Conservation (phyloP, 257 asterid genomes). For the Scutellaria galericulata region DNA sequence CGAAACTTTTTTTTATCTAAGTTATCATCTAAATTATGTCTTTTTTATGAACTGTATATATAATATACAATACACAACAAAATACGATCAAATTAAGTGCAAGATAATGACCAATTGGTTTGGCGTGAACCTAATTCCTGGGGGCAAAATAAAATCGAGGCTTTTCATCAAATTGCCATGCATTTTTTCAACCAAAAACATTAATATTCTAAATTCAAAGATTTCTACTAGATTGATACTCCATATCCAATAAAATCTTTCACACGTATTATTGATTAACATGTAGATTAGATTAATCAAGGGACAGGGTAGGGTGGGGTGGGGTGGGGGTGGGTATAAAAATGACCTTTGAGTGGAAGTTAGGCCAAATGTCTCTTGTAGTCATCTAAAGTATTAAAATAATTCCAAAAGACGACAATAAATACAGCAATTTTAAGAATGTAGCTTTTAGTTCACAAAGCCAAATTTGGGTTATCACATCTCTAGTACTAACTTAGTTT, state of each 20-base stretch:
- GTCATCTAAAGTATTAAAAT: constrained; percentile 3
- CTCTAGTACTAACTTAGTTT: constrained; percentile 29
- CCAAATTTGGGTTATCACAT: constrained; percentile 36
- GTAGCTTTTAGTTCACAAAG: constrained; percentile 23
- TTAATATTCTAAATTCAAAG: constrained; percentile 20
- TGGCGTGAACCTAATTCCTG: background rate
- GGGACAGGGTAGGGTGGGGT: background rate
- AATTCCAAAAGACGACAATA: background rate
- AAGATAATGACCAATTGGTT: background rate
- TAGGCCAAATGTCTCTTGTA: constrained; percentile 45
- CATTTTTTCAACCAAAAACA: background rate
- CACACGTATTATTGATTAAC: background rate
- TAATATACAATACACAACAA: too few species aligned
- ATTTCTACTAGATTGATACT: constrained; percentile 13
- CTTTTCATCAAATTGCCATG: background rate
- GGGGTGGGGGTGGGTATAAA: background rate
- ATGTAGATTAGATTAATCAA: constrained; percentile 13
- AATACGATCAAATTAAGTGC: too few species aligned
- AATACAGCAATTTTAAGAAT: constrained; percentile 28
- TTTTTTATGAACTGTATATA: too few species aligned
- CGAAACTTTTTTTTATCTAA: too few species aligned
- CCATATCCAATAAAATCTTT: background rate
- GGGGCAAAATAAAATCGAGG: background rate
- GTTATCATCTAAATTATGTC: too few species aligned
- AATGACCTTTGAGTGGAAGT: constrained; percentile 38